These are phyloP conservation scores for Dactylonectria estremocensis DNA, from an alignment of 2,329 filamentous ascomycete genomes.

Conservation along the genomic window DNA sequence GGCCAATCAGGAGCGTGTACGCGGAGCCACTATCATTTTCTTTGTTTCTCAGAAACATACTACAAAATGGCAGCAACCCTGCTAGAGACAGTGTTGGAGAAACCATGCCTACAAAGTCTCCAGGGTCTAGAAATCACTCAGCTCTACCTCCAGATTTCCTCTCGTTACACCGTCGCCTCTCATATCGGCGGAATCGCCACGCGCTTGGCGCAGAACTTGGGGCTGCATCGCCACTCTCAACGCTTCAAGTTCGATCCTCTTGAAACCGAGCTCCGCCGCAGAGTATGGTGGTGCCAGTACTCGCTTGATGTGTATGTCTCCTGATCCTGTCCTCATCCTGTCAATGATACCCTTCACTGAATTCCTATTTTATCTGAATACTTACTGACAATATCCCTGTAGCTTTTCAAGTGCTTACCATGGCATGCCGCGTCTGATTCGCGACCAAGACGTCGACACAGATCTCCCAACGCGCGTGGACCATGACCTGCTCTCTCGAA, in stretches of 20 bases:
- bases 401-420: conserved; percentile 47
- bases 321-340: background rate
- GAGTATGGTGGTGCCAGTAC: conserved; percentile 49
- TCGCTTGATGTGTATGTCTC: conserved; percentile 43
- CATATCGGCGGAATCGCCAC: conserved; percentile 45
- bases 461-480: conserved; percentile 45
- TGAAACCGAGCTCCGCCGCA: conserved; percentile 44
- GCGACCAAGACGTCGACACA: conserved; percentile 47
- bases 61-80: conserved; percentile 37
- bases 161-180: conserved; percentile 39
- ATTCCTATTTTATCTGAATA: background rate
- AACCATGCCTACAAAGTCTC: conserved; percentile 38
- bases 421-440: conserved; percentile 47
- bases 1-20: conserved; percentile 29
- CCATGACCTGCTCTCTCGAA: conserved; percentile 43
- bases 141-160: conserved; percentile 45
- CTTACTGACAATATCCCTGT: background rate
- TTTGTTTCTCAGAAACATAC: conserved; percentile 42
- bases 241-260: conserved; percentile 47
- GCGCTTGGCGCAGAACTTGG: conserved; percentile 43
- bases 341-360: background rate
- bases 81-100: conserved; percentile 32
- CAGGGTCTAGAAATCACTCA: conserved; percentile 44
- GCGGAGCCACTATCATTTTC: conserved; percentile 37
- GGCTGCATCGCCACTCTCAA: conserved; percentile 46